Evolutionary conservation across 2,329 filamentous ascomycete genomes (phyloP), one percentile per base, ranked within the genome.

Genomic region (Fusarium aywerte): DNA sequence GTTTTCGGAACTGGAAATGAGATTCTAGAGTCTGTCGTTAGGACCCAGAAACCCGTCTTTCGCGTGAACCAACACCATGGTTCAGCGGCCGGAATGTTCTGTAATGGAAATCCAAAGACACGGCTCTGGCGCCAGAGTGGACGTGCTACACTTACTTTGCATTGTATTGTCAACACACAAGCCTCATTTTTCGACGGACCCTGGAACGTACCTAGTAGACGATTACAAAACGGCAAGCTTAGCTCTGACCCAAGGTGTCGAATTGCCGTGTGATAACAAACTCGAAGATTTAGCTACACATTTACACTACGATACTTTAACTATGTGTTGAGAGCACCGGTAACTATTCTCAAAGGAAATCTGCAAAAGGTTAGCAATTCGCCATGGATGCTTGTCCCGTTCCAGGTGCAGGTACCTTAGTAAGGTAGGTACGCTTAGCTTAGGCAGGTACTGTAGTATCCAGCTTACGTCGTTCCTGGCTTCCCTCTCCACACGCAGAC

Each of bases 301-400:
- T 7, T 10, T 27, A 27, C 27, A 10, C 8, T 4, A 27, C 11
- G 3, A 27, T 27, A 27, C 27, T 27, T n/a, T n/a, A n/a, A n/a
- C 29, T 16, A 13, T 31, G 8, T 25, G 15, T 36, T 39, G 29
- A 2, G 5, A 31, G 13, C 20, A 39, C n/a, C n/a, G n/a, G n/a
- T n/a, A 27, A 31, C 20, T 20, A 31, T 27, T 23, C 13, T 20
- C 18, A 42, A 20, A 23, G 2, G 12, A 27, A 31, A 32, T 21
- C 64, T 45, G 60, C 42, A 62, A 68, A 39, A 29, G 47, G 60
- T 29, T 62, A 68, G 50, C 27, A 35, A 21, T 35, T 51, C 38
- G 18, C 31, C 42, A 20, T 43, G 27, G 8, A 7, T 27, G 27
- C 27, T 45, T 40, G 45, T 23, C 32, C 38, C 32, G 31, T 38